Percentiles rank a stretch among this genome's conserved stretches.
Evolutionary conservation across 805 yeast genomes (phyloP).

Genomic region (Cyberlindnera maritima): DNA sequence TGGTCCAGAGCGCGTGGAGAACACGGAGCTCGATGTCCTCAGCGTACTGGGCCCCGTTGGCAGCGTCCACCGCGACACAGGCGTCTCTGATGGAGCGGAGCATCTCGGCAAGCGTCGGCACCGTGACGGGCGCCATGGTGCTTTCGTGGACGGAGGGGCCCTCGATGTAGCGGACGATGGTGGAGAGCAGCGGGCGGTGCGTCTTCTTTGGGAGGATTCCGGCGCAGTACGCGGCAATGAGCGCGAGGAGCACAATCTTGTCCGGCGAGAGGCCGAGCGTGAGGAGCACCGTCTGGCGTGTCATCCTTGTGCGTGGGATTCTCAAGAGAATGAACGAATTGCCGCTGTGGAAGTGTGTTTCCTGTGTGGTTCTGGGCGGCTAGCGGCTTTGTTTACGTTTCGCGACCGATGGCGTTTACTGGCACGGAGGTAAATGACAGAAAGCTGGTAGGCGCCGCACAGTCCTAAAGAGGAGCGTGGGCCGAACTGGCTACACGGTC

Average conservation of each 20-base stretch:
- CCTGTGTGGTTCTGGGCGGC: no score
- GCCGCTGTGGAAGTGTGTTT: no score
- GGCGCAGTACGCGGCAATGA: constrained; percentile 46
- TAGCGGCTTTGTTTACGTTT: constrained; percentile 1
- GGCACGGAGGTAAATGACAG: not conserved
- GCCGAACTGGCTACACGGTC: no score
- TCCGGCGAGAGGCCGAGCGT: constrained; percentile 50
- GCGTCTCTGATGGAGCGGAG: constrained; percentile 24
- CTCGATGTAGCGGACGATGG: constrained; percentile 43
- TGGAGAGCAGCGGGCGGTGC: constrained; percentile 38
- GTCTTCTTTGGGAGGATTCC: constrained; percentile 37
- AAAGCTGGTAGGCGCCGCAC: not conserved
- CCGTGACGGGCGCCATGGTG: constrained; percentile 24
- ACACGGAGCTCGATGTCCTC: constrained; percentile 31
- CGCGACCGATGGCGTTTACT: not conserved
- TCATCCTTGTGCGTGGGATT: not conserved
- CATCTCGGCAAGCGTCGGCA: constrained; percentile 35
- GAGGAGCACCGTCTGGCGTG: constrained; percentile 20
- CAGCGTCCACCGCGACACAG: constrained; percentile 22
- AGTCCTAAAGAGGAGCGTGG: not conserved
- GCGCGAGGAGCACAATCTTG: constrained; percentile 46
- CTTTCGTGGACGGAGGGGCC: constrained; percentile 27
- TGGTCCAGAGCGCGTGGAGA: constrained; percentile 42
- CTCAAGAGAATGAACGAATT: no score
- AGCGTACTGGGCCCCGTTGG: constrained; percentile 24